Evolutionary conservation across 2,329 filamentous ascomycete species (phyloP).

Genomic region (Metarhizium sp.): DNA sequence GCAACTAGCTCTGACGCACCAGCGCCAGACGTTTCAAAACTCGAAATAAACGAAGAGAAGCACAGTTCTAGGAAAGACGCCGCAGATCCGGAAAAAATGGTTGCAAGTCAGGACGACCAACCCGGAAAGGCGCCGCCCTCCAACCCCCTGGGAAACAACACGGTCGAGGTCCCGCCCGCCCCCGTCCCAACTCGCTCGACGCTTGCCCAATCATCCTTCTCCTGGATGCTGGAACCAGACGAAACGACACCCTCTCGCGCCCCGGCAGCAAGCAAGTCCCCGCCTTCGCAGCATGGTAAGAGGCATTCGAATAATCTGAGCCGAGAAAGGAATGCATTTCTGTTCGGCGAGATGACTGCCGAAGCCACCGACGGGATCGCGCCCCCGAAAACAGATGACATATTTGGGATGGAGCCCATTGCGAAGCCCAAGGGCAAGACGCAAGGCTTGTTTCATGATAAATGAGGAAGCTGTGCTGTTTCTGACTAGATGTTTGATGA

Average conservation of each 20-base stretch:
- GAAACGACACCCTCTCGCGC: slow-evolving; percentile 19
- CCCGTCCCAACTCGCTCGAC: slow-evolving; percentile 53
- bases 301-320: slow-evolving; percentile 32
- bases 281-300: slow-evolving; percentile 28
- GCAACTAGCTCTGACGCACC: neutral
- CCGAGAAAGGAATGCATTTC: slow-evolving; percentile 47
- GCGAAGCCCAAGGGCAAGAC: slow-evolving; percentile 14
- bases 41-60: neutral
- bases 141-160: neutral
- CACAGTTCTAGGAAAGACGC: neutral
- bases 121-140: neutral
- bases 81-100: neutral
- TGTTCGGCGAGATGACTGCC: slow-evolving; percentile 45
- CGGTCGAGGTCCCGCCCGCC: slow-evolving; percentile 16
- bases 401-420: slow-evolving; percentile 47
- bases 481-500: neutral
- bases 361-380: slow-evolving; percentile 22
- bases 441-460: slow-evolving; percentile 1
- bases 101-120: neutral
- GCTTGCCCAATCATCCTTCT: slow-evolving; percentile 65
- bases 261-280: slow-evolving; percentile 18
- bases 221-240: slow-evolving; percentile 65
- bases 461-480: neutral
- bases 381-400: slow-evolving; percentile 34
- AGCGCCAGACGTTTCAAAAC: neutral